These are phyloP conservation scores for Fusarium sp. DNA, from an alignment of 2,329 filamentous ascomycete species.

Conservation along the genomic window DNA sequence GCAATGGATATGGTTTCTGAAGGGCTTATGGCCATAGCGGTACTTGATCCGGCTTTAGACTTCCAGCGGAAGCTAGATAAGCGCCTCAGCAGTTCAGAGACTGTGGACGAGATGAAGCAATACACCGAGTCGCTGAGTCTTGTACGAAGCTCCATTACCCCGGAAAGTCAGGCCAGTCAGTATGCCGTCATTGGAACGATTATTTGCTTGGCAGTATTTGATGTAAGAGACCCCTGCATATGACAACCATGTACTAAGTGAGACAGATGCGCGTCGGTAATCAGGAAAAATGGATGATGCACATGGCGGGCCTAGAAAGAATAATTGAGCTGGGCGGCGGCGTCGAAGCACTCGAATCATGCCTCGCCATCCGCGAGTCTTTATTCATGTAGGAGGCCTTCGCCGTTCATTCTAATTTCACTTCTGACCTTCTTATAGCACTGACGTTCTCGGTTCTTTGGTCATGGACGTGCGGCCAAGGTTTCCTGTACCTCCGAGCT, in stretches of 20 bases:
- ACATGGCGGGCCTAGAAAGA: conserved; percentile 34
- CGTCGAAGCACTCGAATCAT: conserved; percentile 20
- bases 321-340: conserved; percentile 32
- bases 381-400: conserved; percentile 32
- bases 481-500: conserved; percentile 9
- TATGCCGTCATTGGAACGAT: conserved; percentile 37
- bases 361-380: conserved; percentile 27
- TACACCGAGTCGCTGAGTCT: conserved; percentile 39
- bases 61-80: neutral
- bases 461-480: conserved; percentile 27
- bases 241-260: neutral
- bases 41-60: conserved; percentile 21
- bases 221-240: conserved; percentile 10
- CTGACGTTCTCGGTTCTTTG: conserved; percentile 39
- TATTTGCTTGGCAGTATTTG: conserved; percentile 39
- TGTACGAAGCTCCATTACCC: conserved; percentile 23
- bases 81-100: neutral
- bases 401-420: neutral
- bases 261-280: conserved; percentile 34
- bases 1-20: conserved; percentile 44
- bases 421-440: conserved; percentile 7
- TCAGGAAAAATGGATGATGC: conserved; percentile 30
- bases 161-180: neutral
- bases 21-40: conserved; percentile 33
- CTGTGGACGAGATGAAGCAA: conserved; percentile 24